These are phyloP conservation scores for Hypoxylon sp. DNA, from an alignment of 2,329 filamentous ascomycete species.

Conservation along the genomic window DNA sequence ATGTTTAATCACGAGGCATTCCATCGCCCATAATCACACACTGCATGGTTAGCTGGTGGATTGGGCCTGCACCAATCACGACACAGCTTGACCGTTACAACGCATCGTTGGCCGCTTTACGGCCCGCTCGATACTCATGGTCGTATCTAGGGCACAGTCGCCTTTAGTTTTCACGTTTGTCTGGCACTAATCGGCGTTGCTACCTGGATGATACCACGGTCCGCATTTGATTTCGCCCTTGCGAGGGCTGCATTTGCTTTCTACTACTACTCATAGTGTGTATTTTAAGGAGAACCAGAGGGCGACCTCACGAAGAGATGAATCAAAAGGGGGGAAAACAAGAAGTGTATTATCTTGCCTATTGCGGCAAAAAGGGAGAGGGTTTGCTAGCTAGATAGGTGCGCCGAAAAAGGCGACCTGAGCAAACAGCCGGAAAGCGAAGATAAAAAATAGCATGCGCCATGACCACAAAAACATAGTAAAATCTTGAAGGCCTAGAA, in stretches of 20 bases:
- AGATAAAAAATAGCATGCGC: constrained; percentile 44
- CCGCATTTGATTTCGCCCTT: constrained; percentile 52
- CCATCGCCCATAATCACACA: constrained; percentile 49
- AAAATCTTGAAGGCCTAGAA: constrained; percentile 50
- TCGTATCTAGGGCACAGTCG: constrained; percentile 40
- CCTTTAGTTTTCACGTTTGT: constrained; percentile 48
- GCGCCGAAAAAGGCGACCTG: constrained; percentile 32
- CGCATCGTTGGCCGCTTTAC: constrained; percentile 37
- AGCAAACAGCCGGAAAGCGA: constrained; percentile 31
- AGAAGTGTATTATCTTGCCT: constrained; percentile 30
- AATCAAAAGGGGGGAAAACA: constrained; percentile 39
- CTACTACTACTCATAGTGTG: constrained; percentile 48
- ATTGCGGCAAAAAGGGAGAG: constrained; percentile 25
- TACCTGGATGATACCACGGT: constrained; percentile 56
- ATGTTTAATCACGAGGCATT: constrained; percentile 51
- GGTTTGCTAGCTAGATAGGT: constrained; percentile 37
- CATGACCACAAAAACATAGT: constrained; percentile 50
- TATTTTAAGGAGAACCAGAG: constrained; percentile 52
- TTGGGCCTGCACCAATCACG: constrained; percentile 33
- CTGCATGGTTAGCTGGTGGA: constrained; percentile 38
- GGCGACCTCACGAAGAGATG: constrained; percentile 49
- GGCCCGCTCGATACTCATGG: constrained; percentile 35
- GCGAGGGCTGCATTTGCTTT: constrained; percentile 47
- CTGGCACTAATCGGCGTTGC: constrained; percentile 53
- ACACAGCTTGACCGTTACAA: constrained; percentile 38